A percentile compares a stretch with the other conserved stretches of the same genome.
phyloP scores from a whole-genome alignment of 1,284 basidiomycete genomes.

The Malassezia arunalokei region DNA sequence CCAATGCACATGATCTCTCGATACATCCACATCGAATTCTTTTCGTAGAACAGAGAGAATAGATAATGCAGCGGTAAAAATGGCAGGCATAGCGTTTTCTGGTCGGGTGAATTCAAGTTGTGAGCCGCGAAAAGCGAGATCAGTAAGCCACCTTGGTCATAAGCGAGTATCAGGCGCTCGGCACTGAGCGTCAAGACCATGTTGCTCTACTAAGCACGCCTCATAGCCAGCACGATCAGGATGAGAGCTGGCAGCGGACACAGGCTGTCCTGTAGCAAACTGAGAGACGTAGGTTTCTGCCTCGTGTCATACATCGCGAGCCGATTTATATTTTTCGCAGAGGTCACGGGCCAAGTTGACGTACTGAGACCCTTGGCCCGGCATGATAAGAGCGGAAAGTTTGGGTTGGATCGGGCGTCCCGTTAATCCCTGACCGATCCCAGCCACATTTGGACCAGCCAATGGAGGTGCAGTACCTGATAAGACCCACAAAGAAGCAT shows the following conservation, averaged over 20 bases:
- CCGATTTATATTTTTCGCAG: constrained; percentile 32
- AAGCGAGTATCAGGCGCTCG: not conserved
- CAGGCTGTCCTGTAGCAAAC: constrained; percentile 21
- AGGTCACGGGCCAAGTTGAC: constrained; percentile 43
- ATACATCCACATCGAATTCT: constrained; percentile 37
- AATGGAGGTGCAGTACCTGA: constrained; percentile 27
- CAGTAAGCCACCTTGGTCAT: constrained; percentile 27
- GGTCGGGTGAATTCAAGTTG: constrained; percentile 39
- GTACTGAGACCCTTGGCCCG: constrained; percentile 42
- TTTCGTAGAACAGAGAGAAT: constrained; percentile 37
- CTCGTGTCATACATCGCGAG: constrained; percentile 35
- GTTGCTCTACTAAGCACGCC: constrained; percentile 26
- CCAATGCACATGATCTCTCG: constrained; percentile 31
- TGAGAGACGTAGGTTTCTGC: constrained; percentile 36
- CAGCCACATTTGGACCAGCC: constrained; percentile 20
- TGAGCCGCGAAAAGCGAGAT: constrained; percentile 38
- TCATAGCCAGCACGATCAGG: constrained; percentile 26
- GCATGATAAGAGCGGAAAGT: constrained; percentile 37
- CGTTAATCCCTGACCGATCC: constrained; percentile 19
- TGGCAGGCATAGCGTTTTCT: constrained; percentile 41
- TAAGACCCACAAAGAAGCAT: constrained; percentile 31
- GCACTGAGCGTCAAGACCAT: constrained; percentile 20
- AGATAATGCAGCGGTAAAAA: constrained; percentile 35
- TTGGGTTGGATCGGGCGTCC: constrained; percentile 26
- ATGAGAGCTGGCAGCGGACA: constrained; percentile 16